Evolutionary conservation across 1,284 basidiomycete species (phyloP).

Genomic region (Apiotrichum brassicae): DNA sequence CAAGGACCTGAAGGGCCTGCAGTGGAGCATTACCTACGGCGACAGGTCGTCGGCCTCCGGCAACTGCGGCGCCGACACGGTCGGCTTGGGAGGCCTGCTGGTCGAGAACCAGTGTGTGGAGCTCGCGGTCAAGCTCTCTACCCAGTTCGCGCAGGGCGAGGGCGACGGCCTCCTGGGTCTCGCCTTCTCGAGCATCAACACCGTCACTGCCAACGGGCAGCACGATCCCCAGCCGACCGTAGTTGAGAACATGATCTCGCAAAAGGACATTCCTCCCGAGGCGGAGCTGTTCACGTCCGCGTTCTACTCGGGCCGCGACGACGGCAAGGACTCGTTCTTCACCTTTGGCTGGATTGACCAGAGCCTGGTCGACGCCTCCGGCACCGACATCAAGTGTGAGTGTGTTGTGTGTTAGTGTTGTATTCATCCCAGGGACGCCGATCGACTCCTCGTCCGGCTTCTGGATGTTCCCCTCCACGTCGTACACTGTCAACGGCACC

Average conservation of each 20-base stretch:
- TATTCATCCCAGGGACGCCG: background rate
- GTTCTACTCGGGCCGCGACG: slow-evolving; percentile 5
- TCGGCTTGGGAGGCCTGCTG: slow-evolving; percentile 5
- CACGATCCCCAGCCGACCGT: slow-evolving; percentile 2
- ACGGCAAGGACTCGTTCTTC: slow-evolving; percentile 1
- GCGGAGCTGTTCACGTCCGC: slow-evolving; percentile 9
- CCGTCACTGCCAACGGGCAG: slow-evolving; percentile 31
- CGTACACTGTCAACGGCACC: slow-evolving; percentile 15
- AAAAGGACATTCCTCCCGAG: background rate
- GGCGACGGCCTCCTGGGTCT: slow-evolving; percentile 13
- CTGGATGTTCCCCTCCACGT: slow-evolving; percentile 7
- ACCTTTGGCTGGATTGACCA: slow-evolving; percentile 11
- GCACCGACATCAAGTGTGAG: slow-evolving; percentile 6
- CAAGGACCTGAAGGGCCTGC: slow-evolving; percentile 1
- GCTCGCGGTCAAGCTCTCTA: slow-evolving; percentile 4
- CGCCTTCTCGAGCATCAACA: slow-evolving; percentile 46
- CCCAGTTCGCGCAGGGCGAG: background rate
- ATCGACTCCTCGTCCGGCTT: slow-evolving; percentile 7
- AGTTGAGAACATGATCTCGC: slow-evolving; percentile 4
- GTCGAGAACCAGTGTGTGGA: slow-evolving; percentile 9
- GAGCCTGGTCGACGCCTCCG: slow-evolving; percentile 4
- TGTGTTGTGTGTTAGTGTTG: background rate
- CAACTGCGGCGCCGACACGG: background rate
- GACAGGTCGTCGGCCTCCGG: slow-evolving; percentile 3
- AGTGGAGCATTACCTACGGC: slow-evolving; percentile 10